Evolutionary conservation across 2,329 filamentous ascomycete species (phyloP), one percentile per base, ranked within the genome.

Genomic region (Blumeriella jaapii): DNA sequence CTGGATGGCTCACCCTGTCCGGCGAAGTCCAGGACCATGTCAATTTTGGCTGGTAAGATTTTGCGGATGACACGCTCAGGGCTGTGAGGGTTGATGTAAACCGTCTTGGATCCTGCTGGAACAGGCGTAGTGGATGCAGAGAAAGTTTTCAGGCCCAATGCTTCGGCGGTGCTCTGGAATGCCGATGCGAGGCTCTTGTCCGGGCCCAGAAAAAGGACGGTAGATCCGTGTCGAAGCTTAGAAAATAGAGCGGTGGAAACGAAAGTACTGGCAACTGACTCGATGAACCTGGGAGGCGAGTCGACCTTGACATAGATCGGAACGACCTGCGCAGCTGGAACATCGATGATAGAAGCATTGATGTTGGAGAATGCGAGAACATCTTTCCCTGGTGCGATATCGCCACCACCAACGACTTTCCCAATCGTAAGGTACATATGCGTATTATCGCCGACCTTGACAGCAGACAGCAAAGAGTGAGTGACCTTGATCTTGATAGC

Each of bases 251-350:
- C 36, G 2, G 36, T 34, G 6, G 36, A 39, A 7, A 39, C 36
- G 27, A 39, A 39, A 7, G 36, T 39, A 5, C 31, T 39, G 19
- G 36, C 36, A 4, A 39, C 36, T 3, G 36, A 34, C 14, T 39
- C 36, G 23, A 39, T 39, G 28, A 39, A 39, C 22, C 33, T 39
- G n/a, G 36, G 36, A 22, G 31, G 36, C n/a, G 36, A 39, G 17
- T 39, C 36, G 15, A 39, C 36, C 19, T 39, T 39, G 16, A 39
- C 36, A 16, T 39, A 39, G 36, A 39, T 39, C 10, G 36, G 36
- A 13, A 34, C 36, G 18, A 39, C 31, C 16, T 39, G 36, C 1
- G 36, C 26, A 16, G 25, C 24, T 10, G 38, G 33, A 11, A 40
- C 29, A 16, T 28, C 24, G 26, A 40, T 29, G 15, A 36, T 36